phyloP scores from a whole-genome alignment of 2,329 filamentous ascomycete genomes.

The Sporothrix protearum region DNA sequence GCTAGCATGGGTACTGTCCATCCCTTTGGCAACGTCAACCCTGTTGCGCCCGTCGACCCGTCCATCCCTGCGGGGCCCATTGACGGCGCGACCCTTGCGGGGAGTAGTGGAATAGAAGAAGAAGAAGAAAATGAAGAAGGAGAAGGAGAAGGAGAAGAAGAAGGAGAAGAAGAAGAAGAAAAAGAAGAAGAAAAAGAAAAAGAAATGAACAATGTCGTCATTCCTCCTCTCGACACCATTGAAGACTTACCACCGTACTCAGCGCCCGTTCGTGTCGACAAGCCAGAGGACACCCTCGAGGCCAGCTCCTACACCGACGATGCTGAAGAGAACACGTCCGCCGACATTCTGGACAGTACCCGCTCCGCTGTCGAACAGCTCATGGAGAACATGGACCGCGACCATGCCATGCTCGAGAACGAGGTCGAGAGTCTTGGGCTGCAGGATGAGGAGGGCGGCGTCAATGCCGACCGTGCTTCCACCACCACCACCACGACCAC shows the following conservation, averaged over 20 bases:
- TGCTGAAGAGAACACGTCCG: background rate
- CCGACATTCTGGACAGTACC: background rate
- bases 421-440: background rate
- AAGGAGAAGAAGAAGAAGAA: background rate
- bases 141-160: too few relatives aligned
- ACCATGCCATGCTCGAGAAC: background rate
- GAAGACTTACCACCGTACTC: background rate
- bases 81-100: background rate
- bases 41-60: too few relatives aligned
- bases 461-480: background rate
- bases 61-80: background rate
- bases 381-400: background rate
- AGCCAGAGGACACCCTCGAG: background rate
- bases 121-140: too few relatives aligned
- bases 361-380: conserved; percentile 9
- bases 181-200: background rate
- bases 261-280: background rate
- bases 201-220: background rate
- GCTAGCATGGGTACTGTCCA: background rate
- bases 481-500: too few relatives aligned
- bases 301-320: background rate
- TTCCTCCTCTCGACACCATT: background rate
- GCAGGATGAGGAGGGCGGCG: too few relatives aligned
- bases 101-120: background rate
- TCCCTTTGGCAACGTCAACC: too few relatives aligned